Evolutionary conservation across 139 green algal species (phyloP).

Genomic region (Chlamydomonas urium): DNA sequence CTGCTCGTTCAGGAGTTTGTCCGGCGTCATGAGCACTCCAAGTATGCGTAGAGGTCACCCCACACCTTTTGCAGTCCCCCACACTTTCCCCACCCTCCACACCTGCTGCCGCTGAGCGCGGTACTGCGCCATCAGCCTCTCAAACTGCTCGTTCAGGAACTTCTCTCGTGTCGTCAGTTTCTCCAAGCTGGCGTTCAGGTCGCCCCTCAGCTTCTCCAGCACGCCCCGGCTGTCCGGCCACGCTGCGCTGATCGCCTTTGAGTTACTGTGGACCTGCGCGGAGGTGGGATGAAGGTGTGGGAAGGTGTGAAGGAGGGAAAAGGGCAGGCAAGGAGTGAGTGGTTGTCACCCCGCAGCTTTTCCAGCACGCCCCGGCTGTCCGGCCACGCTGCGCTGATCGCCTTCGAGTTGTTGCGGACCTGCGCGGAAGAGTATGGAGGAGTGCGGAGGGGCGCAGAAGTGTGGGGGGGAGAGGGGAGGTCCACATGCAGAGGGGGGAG

Average conservation of each 20-base stretch:
- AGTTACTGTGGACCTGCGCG: too few species aligned
- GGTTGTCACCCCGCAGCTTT: too few species aligned
- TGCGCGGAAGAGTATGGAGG: background rate
- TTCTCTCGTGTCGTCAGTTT: conserved; percentile 64
- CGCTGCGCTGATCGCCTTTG: conserved; percentile 28
- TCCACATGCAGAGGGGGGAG: background rate
- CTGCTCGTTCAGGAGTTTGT: conserved; percentile 66
- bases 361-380: conserved; percentile 32
- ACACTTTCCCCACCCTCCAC: too few species aligned
- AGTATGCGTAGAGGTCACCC: conserved; percentile 36
- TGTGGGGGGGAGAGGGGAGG: background rate
- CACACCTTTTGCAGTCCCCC: conserved; percentile 42
- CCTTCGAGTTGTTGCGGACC: too few species aligned
- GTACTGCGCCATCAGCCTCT: conserved; percentile 60
- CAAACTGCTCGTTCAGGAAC: conserved; percentile 67
- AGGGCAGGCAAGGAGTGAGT: background rate
- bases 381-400: conserved; percentile 37
- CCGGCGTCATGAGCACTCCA: conserved; percentile 67
- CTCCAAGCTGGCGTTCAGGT: conserved; percentile 56
- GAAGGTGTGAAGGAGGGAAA: background rate
- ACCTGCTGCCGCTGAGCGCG: conserved; percentile 27
- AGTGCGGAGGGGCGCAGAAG: background rate
- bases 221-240: conserved; percentile 40
- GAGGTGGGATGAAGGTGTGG: background rate
- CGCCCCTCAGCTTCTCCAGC: conserved; percentile 45